Evolutionary conservation across 148 eudicot genomes (phyloP).

Genomic region (Talinum fruticosum): DNA sequence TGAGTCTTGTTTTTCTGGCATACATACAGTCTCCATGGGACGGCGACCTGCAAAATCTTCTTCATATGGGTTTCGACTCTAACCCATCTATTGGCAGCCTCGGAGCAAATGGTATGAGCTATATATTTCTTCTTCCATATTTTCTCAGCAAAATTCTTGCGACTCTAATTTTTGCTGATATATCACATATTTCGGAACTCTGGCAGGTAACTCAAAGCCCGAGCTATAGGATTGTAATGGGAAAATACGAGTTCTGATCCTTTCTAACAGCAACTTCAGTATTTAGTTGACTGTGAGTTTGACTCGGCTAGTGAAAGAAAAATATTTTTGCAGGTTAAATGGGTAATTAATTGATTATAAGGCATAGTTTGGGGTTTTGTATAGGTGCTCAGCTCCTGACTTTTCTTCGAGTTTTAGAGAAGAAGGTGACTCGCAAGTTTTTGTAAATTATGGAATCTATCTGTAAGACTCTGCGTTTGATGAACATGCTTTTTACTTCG

Average conservation of each 20-base stretch:
- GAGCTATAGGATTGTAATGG: constrained; percentile 46
- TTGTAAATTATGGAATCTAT: constrained; percentile 45
- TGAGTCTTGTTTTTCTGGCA: constrained; percentile 1
- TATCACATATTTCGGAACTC: constrained; percentile 6
- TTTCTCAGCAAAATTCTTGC: background rate
- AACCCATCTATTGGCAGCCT: constrained; percentile 48
- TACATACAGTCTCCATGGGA: constrained; percentile 69
- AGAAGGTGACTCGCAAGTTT: constrained; percentile 48
- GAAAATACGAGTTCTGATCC: constrained; percentile 23
- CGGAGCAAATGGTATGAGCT: constrained; percentile 66
- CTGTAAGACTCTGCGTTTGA: constrained; percentile 8
- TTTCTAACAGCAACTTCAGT: constrained; percentile 29
- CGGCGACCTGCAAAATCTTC: constrained; percentile 71
- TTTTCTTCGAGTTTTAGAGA: constrained; percentile 85
- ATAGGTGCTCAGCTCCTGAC: constrained; percentile 64
- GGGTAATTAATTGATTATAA: constrained; percentile 1
- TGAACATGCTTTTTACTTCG: constrained; percentile 28
- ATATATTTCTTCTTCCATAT: background rate
- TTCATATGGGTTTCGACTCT: constrained; percentile 83
- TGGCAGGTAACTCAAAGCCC: constrained; percentile 59
- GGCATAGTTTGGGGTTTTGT: constrained; percentile 43
- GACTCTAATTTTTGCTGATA: constrained; percentile 11
- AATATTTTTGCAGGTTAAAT: constrained; percentile 23
- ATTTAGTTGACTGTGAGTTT: constrained; percentile 33
- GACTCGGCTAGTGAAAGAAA: constrained; percentile 20